These are phyloP conservation scores for Gomphus bonarii DNA, from an alignment of 1,284 basidiomycete genomes.

Conservation along the genomic window DNA sequence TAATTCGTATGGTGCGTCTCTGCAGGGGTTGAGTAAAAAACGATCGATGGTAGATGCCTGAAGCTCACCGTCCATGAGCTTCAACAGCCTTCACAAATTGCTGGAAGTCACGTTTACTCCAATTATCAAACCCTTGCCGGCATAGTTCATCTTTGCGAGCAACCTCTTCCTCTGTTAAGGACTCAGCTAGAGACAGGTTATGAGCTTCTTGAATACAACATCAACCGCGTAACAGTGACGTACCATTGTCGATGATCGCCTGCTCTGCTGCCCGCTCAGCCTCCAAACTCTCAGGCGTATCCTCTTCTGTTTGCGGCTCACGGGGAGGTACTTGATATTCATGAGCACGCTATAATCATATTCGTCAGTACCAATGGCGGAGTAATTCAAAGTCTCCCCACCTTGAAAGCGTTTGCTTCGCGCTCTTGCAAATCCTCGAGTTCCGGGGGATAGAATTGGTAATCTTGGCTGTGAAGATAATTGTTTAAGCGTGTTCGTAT, in stretches of 20 bases:
- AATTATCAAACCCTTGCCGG: conserved; percentile 78
- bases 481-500: background rate
- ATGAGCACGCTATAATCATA: conserved; percentile 44
- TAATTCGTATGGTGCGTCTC: conserved; percentile 64
- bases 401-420: conserved; percentile 78
- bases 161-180: conserved; percentile 79
- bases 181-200: conserved; percentile 48
- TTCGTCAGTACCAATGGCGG: background rate
- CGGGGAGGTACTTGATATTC: conserved; percentile 66
- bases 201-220: background rate
- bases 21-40: conserved; percentile 19
- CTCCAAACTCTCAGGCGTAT: conserved; percentile 80
- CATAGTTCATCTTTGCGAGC: conserved; percentile 72
- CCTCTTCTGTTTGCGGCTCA: conserved; percentile 61
- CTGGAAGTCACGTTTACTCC: conserved; percentile 92
- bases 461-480: conserved; percentile 64
- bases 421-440: conserved; percentile 81
- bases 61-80: conserved; percentile 70
- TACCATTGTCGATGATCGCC: conserved; percentile 78
- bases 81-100: conserved; percentile 83
- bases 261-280: conserved; percentile 76
- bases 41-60: background rate
- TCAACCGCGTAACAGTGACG: conserved; percentile 9
- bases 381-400: conserved; percentile 20
- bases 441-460: conserved; percentile 91